Conservation (phyloP, 148 eudicot genomes). For the Rhododendron molle region DNA sequence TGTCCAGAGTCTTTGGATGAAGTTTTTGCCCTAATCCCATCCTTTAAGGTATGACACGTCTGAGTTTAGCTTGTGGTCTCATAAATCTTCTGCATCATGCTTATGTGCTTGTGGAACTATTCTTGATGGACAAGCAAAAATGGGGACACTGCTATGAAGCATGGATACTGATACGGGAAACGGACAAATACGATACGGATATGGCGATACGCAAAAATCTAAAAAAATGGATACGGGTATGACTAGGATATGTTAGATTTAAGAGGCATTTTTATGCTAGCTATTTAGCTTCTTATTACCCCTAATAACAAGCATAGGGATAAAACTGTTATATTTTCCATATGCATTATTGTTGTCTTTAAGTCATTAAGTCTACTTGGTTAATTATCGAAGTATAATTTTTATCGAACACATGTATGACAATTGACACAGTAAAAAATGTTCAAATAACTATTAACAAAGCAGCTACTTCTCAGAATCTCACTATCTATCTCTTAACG, state of each 20-base stretch:
- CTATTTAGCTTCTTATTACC: not conserved
- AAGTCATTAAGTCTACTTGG: not conserved
- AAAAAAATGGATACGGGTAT: not conserved
- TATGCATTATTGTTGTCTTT: not conserved
- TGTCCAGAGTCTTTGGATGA: constrained; percentile 66
- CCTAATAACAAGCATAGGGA: not conserved
- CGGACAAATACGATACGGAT: not conserved
- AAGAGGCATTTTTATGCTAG: not conserved
- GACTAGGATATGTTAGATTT: not conserved
- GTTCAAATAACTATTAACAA: not conserved
- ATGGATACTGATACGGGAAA: not conserved
- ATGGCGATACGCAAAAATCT: not conserved
- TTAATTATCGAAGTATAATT: too few relatives aligned
- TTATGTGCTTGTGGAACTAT: constrained; percentile 1
- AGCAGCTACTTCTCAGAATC: not conserved
- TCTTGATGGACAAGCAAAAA: not conserved
- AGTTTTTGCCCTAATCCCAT: constrained; percentile 69
- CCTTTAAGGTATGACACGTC: constrained; percentile 59
- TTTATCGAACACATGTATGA: not conserved
- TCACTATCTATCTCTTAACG: not conserved
- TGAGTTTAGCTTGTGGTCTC: not conserved
- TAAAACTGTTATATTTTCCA: not conserved
- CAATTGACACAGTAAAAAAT: not conserved
- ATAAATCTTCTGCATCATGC: not conserved
- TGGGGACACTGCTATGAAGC: not conserved